Percentiles rank a stretch among this genome's conserved stretches.
phyloP scores from a whole-genome alignment of 441 rosid species.

The Syzygium syzygioides region DNA sequence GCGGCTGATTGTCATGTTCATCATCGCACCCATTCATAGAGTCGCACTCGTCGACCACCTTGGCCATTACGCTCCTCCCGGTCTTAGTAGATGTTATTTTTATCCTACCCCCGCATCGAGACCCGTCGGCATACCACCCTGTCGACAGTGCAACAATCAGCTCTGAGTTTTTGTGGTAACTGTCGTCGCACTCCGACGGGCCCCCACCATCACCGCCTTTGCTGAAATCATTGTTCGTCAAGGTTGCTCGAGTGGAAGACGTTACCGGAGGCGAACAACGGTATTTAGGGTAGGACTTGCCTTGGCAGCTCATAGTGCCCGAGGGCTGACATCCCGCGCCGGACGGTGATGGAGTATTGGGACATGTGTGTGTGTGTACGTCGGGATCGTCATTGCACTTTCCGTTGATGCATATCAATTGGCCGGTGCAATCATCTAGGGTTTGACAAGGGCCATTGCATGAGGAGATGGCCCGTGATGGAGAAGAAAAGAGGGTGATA shows the following conservation, averaged over 20 bases:
- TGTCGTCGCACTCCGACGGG: neutral
- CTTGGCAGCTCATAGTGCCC: neutral
- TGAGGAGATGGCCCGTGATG: neutral
- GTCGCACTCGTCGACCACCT: neutral
- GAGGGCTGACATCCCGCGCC: neutral
- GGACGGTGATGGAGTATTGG: neutral
- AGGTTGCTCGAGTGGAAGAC: neutral
- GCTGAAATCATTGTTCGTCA: neutral
- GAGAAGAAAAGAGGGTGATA: neutral
- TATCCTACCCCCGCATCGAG: neutral
- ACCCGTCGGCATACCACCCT: neutral
- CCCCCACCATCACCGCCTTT: neutral
- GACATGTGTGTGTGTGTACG: neutral
- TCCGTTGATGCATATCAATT: neutral
- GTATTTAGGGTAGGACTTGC: neutral
- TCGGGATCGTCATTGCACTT: neutral
- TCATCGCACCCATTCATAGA: neutral
- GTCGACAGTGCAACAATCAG: neutral
- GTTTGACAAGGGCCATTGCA: neutral
- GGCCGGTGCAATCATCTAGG: neutral
- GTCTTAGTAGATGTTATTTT: neutral
- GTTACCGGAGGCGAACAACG: neutral
- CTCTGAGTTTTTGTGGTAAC: neutral
- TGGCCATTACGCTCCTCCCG: neutral
- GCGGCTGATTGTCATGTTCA: neutral